These are phyloP conservation scores for Bipolaris zeicola DNA, from an alignment of 2,329 filamentous ascomycete species.

Conservation along the genomic window DNA sequence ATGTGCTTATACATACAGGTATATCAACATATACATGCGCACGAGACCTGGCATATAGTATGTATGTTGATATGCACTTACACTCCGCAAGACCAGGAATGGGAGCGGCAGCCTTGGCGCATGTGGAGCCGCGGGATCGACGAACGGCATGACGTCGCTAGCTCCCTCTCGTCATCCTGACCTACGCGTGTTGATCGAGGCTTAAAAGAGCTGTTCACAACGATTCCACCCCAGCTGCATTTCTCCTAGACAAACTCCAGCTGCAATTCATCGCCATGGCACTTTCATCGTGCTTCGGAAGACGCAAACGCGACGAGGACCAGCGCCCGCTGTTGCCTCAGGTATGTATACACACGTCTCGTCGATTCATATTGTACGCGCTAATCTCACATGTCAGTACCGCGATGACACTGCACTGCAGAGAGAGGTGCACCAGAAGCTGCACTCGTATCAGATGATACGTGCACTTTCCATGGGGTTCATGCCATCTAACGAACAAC, in stretches of 20 bases:
- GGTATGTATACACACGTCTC: constrained; percentile 14
- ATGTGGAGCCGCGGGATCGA: constrained; percentile 15
- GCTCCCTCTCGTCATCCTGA: constrained; percentile 16
- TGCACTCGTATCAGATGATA: constrained; percentile 92
- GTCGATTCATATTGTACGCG: background rate
- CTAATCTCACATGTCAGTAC: constrained; percentile 55
- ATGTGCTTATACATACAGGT: background rate
- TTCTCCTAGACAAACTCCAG: background rate
- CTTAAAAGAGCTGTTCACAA: background rate
- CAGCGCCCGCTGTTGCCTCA: constrained; percentile 76
- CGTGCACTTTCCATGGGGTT: constrained; percentile 81
- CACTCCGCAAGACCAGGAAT: background rate
- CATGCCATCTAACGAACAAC: constrained; percentile 90
- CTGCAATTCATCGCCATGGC: constrained; percentile 52
- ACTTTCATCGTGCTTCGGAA: constrained; percentile 65
- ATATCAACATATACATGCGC: background rate
- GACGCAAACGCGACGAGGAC: constrained; percentile 64
- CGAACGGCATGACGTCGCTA: constrained; percentile 18
- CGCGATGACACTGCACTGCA: constrained; percentile 74
- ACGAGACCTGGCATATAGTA: constrained; percentile 1
- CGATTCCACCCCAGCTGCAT: constrained; percentile 7
- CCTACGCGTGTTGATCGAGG: constrained; percentile 8
- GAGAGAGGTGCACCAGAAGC: constrained; percentile 80
- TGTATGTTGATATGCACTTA: background rate
- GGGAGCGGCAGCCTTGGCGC: constrained; percentile 7